phyloP scores from a whole-genome alignment of 108 stramenopile genomes.

The Schizochytrium sp. region DNA sequence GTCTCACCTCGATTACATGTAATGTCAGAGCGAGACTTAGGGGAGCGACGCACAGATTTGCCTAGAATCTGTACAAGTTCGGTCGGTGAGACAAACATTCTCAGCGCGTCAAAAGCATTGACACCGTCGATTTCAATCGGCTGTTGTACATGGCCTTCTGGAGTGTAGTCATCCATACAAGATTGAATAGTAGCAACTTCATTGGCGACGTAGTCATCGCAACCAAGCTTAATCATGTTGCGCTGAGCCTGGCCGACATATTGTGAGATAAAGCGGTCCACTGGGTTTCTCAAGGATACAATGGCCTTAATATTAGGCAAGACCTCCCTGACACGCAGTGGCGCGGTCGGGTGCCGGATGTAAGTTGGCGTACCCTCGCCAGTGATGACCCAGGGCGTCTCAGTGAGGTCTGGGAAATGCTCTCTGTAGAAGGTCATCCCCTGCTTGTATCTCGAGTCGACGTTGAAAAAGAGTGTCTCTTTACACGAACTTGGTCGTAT shows the following conservation, averaged over 20 bases:
- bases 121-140: neutral
- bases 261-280: slow-evolving; percentile 2
- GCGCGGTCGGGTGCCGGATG: neutral
- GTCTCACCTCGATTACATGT: neutral
- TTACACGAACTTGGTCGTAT: slow-evolving; percentile 4
- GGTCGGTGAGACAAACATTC: neutral
- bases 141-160: neutral
- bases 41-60: neutral
- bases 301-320: neutral
- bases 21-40: neutral
- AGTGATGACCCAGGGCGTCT: neutral
- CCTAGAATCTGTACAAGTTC: neutral
- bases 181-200: neutral
- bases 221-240: neutral
- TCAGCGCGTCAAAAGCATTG: neutral
- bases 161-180: neutral
- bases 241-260: neutral
- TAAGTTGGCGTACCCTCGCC: slow-evolving; percentile 39
- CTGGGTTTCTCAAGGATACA: neutral
- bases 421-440: neutral
- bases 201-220: neutral
- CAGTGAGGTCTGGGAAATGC: neutral
- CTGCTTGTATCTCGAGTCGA: neutral
- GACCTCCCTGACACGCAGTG: neutral
- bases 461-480: slow-evolving; percentile 14